Evolutionary conservation across 129 eudicot species (phyloP), one percentile per base, ranked within the genome.

Genomic region (Flaveria robusta): DNA sequence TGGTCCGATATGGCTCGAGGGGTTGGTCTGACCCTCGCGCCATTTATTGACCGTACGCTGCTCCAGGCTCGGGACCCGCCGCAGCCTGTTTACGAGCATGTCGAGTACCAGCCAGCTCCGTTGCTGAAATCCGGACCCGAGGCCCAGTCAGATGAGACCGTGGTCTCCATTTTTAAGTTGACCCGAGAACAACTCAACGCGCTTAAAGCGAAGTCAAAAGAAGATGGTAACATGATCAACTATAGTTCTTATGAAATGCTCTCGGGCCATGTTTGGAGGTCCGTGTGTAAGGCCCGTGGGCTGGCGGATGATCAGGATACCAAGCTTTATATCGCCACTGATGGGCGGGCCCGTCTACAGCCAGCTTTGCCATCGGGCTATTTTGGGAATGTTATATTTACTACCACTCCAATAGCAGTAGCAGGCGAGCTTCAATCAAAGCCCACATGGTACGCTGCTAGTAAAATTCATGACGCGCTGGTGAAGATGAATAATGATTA

Each of bases 1-100:
- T 90, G 96, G 96, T 83, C 96, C 18, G 96, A 86, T 71, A 79
- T 86, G 84, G 95, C 95, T 71, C 91, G 91, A 3, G 95, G 91
- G 5, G 79, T 89, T 15, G 89, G 82, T 77, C 12, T 86, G 5
- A 77, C 66, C 42, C 47, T 86, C 72, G 86, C 83, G 22, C 95
- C 91, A 0, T 89, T 86, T 59, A 86, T 89, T 0, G 91, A 86
- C 81, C 75, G 95, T 27, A 89, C 91, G 62, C 86, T 86, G 51
- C 84, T 89, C 42, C 85, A 81, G 13, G 89, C 95, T 7, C 79
- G 84, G 1, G 87, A 89, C 63, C 91, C 87, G 0, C 87, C 95
- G 0, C 76, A 29, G 23, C 95, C 91, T 0, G 75, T 82, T 9
- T 89, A 84, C 42, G 74, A 66, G 16, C 95, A 89, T 71, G 66